A percentile compares a stretch with the other conserved stretches of the same genome.
Evolutionary conservation across 2,329 filamentous ascomycete species (phyloP).

Genomic region (Pseudocercospora macadamiae): DNA sequence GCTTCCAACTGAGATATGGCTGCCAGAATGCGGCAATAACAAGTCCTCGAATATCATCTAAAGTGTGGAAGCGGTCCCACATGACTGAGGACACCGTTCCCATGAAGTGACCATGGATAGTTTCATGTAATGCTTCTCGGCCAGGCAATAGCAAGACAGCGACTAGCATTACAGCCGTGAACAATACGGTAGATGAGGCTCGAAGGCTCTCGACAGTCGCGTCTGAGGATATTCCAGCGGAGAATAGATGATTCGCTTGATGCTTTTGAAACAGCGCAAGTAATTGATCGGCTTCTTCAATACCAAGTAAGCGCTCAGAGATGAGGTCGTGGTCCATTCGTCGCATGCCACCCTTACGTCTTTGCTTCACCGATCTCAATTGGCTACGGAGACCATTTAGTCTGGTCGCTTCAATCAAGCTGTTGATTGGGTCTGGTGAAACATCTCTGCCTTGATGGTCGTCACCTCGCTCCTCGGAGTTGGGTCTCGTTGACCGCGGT

Average conservation of each 20-base stretch:
- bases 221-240: slow-evolving; percentile 9
- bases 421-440: slow-evolving; percentile 18
- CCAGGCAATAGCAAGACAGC: slow-evolving; percentile 12
- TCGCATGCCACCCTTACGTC: slow-evolving; percentile 18
- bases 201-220: slow-evolving; percentile 12
- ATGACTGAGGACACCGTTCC: slow-evolving; percentile 38
- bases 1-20: slow-evolving; percentile 45
- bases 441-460: slow-evolving; percentile 6
- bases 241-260: slow-evolving; percentile 14
- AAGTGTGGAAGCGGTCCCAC: slow-evolving; percentile 40
- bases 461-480: slow-evolving; percentile 7
- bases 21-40: slow-evolving; percentile 47
- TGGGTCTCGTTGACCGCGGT: background rate
- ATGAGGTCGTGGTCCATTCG: slow-evolving; percentile 15
- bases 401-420: slow-evolving; percentile 18
- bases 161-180: slow-evolving; percentile 18
- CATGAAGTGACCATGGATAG: slow-evolving; percentile 15
- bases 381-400: slow-evolving; percentile 16
- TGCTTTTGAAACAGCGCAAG: slow-evolving; percentile 10
- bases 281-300: slow-evolving; percentile 11
- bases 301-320: slow-evolving; percentile 8
- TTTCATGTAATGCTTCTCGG: slow-evolving; percentile 13
- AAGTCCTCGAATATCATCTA: slow-evolving; percentile 43
- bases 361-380: slow-evolving; percentile 16
- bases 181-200: slow-evolving; percentile 16